Evolutionary conservation across 106 monocot genomes (phyloP).

Genomic region (Dendrobium nobile): DNA sequence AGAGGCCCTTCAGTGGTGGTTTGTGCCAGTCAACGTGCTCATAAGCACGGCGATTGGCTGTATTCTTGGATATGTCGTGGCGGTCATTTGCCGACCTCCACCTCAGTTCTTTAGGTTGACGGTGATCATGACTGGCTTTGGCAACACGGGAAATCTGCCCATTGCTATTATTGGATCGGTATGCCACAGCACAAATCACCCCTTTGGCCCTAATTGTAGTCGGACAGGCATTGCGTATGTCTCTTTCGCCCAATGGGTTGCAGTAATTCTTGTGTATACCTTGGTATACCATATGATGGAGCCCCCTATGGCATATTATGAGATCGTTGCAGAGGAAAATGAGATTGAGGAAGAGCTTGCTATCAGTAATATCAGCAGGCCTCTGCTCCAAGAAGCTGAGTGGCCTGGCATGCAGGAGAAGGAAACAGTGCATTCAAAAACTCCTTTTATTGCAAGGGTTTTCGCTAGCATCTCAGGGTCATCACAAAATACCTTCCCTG

Average conservation of each 20-base stretch:
- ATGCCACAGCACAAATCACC: slow-evolving; percentile 66
- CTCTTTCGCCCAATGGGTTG: slow-evolving; percentile 88
- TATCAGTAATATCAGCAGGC: slow-evolving; percentile 30
- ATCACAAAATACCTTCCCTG: slow-evolving; percentile 45
- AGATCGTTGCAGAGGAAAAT: slow-evolving; percentile 37
- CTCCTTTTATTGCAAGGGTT: slow-evolving; percentile 63
- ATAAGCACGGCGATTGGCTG: slow-evolving; percentile 69
- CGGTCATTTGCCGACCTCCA: slow-evolving; percentile 65
- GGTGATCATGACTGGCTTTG: slow-evolving; percentile 82
- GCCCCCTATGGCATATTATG: slow-evolving; percentile 74
- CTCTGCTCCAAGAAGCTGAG: slow-evolving; percentile 63
- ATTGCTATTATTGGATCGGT: slow-evolving; percentile 85
- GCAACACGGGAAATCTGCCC: slow-evolving; percentile 94
- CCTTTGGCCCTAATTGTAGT: slow-evolving; percentile 64
- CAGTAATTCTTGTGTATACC: slow-evolving; percentile 89
- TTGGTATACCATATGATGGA: slow-evolving; percentile 99
- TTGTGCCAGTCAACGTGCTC: slow-evolving; percentile 80
- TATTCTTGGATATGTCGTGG: slow-evolving; percentile 66
- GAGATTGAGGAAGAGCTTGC: slow-evolving; percentile 20
- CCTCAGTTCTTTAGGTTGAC: slow-evolving; percentile 73
- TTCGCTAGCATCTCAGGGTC: slow-evolving; percentile 55
- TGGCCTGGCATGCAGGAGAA: slow-evolving; percentile 75
- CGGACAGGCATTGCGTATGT: slow-evolving; percentile 71
- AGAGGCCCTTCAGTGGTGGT: slow-evolving; percentile 69
- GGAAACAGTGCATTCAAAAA: slow-evolving; percentile 53